Conservation (phyloP, 345 rosid genomes). For the Bruguiera parviflora region DNA sequence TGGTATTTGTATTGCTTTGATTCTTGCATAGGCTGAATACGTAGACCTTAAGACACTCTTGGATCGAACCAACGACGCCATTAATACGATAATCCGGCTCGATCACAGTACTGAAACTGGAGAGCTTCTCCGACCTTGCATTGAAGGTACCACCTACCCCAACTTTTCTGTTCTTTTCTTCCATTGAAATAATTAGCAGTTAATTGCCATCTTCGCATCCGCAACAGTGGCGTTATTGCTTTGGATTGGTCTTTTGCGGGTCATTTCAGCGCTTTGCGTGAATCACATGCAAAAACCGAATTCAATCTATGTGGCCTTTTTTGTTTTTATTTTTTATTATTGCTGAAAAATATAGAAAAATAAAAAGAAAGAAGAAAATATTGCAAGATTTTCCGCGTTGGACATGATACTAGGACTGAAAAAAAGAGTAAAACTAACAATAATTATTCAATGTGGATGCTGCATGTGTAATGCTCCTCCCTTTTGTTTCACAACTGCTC, state of each 20-base stretch:
- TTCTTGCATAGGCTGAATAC: constrained; percentile 49
- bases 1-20: too few relatives aligned
- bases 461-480: constrained; percentile 3
- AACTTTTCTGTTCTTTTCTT: background rate
- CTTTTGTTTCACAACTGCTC: constrained; percentile 17
- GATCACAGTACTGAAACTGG: constrained; percentile 63
- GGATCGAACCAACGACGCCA: constrained; percentile 60
- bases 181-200: background rate
- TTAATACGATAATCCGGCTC: constrained; percentile 56
- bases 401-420: background rate
- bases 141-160: constrained; percentile 57
- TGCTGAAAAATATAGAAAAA: too few relatives aligned
- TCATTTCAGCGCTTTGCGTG: background rate
- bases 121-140: constrained; percentile 60
- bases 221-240: background rate
- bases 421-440: background rate
- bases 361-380: too few relatives aligned
- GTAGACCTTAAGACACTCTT: constrained; percentile 53
- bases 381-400: background rate
- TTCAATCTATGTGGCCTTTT: background rate
- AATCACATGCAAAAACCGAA: constrained; percentile 5
- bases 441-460: background rate
- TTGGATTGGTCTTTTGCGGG: background rate
- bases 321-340: too few relatives aligned
- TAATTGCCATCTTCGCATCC: background rate